Conservation (phyloP, 108 stramenopile species). For the Nannochloropsis gaditana region DNA sequence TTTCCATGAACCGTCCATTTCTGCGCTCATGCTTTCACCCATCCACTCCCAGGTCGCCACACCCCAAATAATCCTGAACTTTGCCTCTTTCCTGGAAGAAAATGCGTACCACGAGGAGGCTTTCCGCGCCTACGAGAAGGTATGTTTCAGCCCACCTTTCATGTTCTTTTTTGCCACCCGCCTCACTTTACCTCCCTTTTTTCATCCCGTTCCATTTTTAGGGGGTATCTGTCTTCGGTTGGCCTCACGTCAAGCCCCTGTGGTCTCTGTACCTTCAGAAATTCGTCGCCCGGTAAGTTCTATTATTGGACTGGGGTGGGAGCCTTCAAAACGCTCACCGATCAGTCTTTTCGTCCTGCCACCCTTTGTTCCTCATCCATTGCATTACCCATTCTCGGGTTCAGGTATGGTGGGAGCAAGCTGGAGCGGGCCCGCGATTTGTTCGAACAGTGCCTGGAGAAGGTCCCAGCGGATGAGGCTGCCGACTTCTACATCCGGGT, state of each 20-base stretch:
- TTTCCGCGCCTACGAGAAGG: conserved; percentile 42
- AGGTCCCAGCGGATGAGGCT: conserved; percentile 74
- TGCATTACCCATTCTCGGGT: too few species aligned
- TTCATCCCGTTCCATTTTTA: conserved; percentile 22
- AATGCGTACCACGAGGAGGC: conserved; percentile 39
- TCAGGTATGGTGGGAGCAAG: conserved; percentile 73
- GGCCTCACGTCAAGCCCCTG: conserved; percentile 77
- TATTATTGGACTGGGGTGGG: too few species aligned
- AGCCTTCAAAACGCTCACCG: too few species aligned
- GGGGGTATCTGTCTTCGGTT: conserved; percentile 81
- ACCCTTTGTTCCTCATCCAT: too few species aligned
- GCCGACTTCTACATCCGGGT: conserved; percentile 70
- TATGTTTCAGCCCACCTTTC: neutral
- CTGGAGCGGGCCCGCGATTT: conserved; percentile 84
- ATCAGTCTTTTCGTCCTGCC: too few species aligned
- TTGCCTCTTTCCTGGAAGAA: conserved; percentile 79
- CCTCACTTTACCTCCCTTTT: neutral
- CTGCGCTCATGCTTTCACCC: neutral
- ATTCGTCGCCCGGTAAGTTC: conserved; percentile 66
- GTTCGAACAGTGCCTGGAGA: conserved; percentile 80
- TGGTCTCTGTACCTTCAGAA: conserved; percentile 78
- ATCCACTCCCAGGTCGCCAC: conserved; percentile 74
- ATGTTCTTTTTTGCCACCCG: neutral
- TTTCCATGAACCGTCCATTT: neutral
- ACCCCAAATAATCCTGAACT: conserved; percentile 85